Evolutionary conservation across 352 stramenopile genomes (phyloP), one percentile per base, ranked within the genome.

Genomic region (Phytophthora megakarya): DNA sequence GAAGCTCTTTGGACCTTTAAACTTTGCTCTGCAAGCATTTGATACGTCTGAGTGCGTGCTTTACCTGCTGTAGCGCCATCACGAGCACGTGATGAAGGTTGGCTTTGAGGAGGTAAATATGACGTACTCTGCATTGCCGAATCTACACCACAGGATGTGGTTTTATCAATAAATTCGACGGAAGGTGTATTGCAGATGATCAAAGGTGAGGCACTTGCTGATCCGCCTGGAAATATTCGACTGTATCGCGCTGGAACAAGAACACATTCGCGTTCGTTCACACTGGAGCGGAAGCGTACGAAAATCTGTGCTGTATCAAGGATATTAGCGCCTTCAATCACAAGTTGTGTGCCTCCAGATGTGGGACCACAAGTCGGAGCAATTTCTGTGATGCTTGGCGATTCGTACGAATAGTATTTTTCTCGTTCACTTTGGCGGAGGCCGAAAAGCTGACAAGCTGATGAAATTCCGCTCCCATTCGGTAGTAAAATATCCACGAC

Each of bases 251-350:
- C 81, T 3, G 83, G 83, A 10, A 90, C 71, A 12, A 92, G 57
- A 3, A 88, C 66, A 46, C 76, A 88, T 39, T 92, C 81, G 0
- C 79, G 80, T 45, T 89, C 83, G 28, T 89, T 89, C 0, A 73
- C 38, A 37, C 48, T 80, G 6, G 77, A 88, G 15, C 83, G 75
- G 28, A 92, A 90, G 7, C 83, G 78, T n/a, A 89, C 83, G 40
- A 92, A 92, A 22, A 92, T 86, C 42, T 92, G 83, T 0, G 81
- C 83, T 0, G 83, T 92, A 40, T 92, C 79, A 2, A 92, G 26
- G n/a, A 92, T 68, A 37, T 88, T 88, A 0, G 64, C 64, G 3
- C 67, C 73, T 62, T 90, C 79, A 28, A 92, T 82, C 2, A 92
- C 79, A 16, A 92, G 49, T 19, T 70, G 76, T 1, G 83, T 90